A percentile compares a stretch with the other conserved stretches of the same genome.
Conservation (phyloP, 2,329 filamentous ascomycete genomes). For the Fonsecaea monophora region DNA sequence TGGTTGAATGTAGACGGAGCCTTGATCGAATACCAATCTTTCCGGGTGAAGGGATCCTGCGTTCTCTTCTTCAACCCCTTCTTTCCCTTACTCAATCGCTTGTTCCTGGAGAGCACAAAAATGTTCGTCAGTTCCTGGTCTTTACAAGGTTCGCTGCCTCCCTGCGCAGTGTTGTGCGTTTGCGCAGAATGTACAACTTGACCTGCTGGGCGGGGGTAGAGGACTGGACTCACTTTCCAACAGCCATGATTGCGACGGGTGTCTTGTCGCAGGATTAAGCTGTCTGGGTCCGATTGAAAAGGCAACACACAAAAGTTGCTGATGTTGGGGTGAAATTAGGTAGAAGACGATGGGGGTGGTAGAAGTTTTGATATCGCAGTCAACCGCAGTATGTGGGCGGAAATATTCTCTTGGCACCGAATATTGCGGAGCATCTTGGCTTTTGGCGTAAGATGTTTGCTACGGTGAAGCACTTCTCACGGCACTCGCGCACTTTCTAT, state of each 20-base stretch:
- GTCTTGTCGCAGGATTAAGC: constrained; percentile 21
- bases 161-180: not conserved
- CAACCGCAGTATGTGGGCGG: constrained; percentile 2
- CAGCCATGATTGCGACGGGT: constrained; percentile 69
- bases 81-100: constrained; percentile 12
- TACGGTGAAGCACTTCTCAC: not conserved
- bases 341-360: not conserved
- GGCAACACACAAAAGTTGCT: not conserved
- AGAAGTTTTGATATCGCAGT: constrained; percentile 9
- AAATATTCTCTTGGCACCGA: constrained; percentile 2
- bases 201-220: constrained; percentile 17
- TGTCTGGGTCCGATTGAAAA: constrained; percentile 1
- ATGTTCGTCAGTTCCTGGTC: not conserved
- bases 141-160: not conserved
- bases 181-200: not conserved
- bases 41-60: constrained; percentile 94
- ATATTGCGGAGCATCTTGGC: constrained; percentile 1
- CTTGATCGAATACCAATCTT: constrained; percentile 99
- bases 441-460: not conserved
- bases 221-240: constrained; percentile 70
- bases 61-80: constrained; percentile 82
- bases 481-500: not conserved
- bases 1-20: constrained; percentile 94
- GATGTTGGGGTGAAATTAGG: constrained; percentile 1
- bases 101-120: not conserved